Evolutionary conservation across 148 eudicot genomes (phyloP), one percentile per base, ranked within the genome.

Genomic region (Cornus controversa): DNA sequence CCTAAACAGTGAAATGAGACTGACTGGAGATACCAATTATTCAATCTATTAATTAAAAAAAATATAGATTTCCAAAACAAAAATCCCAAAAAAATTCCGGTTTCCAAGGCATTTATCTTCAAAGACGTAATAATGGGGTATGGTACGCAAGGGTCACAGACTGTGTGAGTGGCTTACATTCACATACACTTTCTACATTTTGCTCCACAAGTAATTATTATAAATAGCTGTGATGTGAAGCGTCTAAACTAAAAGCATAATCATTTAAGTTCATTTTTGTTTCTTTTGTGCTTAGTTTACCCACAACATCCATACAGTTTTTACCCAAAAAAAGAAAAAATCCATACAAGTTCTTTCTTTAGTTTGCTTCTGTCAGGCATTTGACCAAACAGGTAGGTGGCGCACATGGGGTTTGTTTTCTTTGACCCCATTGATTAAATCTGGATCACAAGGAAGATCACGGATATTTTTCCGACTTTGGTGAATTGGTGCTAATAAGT

Each of bases 381-480:
- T 84, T 86, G 82, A 88, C 82, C 86, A 76, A 90, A 83, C 84
- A 86, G 83, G 81, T 90, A 74, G 82, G 67, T 71, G 77, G 84
- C 80, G 87, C 93, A 90, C 88, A 87, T 87, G 89, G 87, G 80
- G 1, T 11, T 13, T 50, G 77, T 36, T 40, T 74, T 62, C 25
- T 40, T 14, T 7, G 64, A 60, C 34, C 34, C 69, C 69, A 63
- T 37, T 50, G 57, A 50, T 50, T 50, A 45, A 0, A 45, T 3
- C 50, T 45, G 50, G 50, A 45, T 10, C 11, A 11, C 50, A 1
- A 45, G 13, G 50, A 45, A 45, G 15, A 50, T 50, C 57, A 50
- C 57, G 14, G 57, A 50, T 50, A 50, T 50, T 45, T 45, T 45
- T 5, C 50, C 50, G 50, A 8, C 8, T 7, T 45, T 45, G n/a